Base-by-base conservation (phyloP, 257 asterid genomes). In the Galeopsis tetrahit region DNA sequence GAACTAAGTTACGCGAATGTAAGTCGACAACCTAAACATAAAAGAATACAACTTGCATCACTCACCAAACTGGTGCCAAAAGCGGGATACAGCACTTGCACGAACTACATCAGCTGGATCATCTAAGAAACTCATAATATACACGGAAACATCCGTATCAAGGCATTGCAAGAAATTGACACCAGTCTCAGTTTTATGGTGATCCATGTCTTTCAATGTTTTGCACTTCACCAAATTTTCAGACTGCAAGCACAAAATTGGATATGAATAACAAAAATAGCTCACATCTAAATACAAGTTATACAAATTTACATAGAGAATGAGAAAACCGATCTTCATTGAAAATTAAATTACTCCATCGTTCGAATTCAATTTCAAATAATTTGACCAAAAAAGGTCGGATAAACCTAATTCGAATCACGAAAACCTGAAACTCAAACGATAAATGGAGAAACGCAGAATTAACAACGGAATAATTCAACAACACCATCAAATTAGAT, bases 31-130 rank as follows among this genome's bases (percentile, higher is more conserved):
- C 34, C 21, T 31, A 21, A 17, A n/a, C 39, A 35, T 11, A 66
- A 35, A 42, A 55, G 2, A 52, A 34, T 32, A 11, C 40, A 75
- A 36, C 70, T 21, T 14, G 60, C 52, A 67, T 43, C 52, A 69
- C 96, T 82, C 76, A 90, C 98, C 91, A 74, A 90, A 88, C 40
- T 78, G 84, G 70, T 68, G 88, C 98, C 96, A 92, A 60, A 70
- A 35, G 44, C 74, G 86, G 2, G 96, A 90, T 58, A 85, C 93
- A 9, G 80, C 76, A 65, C 88, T 74, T 32, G 87, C 85, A 46
- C 86, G 91, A 65, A 83, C 86, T 17, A 92, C 56, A 79, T 89
- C 98, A 33, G 81, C 85, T 5, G 92, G 94, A 74, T 92, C 98
- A 74, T 77, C 84, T 78, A 92, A 72, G 78, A 78, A 77, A 68